Evolutionary conservation across 2,329 filamentous ascomycete species (phyloP), one percentile per base, ranked within the genome.

Genomic region (Aureobasidium sp.): DNA sequence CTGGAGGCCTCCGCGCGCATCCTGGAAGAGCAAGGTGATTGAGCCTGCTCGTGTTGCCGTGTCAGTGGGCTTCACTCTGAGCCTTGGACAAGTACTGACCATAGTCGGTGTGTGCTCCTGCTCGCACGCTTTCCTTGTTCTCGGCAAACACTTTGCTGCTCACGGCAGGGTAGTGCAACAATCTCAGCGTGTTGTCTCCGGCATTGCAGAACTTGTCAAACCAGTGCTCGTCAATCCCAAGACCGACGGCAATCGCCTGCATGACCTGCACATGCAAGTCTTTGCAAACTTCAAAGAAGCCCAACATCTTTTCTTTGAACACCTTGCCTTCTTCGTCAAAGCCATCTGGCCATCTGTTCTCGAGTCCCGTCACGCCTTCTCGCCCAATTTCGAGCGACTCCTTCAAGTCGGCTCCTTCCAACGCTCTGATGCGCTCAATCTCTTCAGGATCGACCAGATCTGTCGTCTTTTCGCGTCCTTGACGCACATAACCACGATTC

Each of bases 281-380:
- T 66, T 89, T 87, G 69, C 89, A 94, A 56, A 76, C 75, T n/a
- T 76, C 76, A 60, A 85, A 86, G 68, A 96, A 96, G 3, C 69
- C 69, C 44, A 83, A 66, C 88, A 95, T 95, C 16, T 77, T 77
- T n/a, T 73, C 62, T 62, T 81, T 84, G 73, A 91, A 90, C 58
- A 73, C 71, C 55, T 81, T 80, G 1, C 86, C 90, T 52, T 62
- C 62, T n/a, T 56, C 58, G 37, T 67, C 62, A 34, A 54, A 49
- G 29, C 70, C 64, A 42, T 76, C 72, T 0, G 84, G 90, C 90
- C 90, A 96, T 58, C 79, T 82, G 64, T 96, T 96, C 0, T 88
- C 85, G 48, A 78, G 72, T 0, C 74, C 80, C 0, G 75, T 71
- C 53, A 88, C 63, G 61, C 80, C 77, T 56, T 83, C 79, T 2